Percentiles rank a stretch among this genome's conserved stretches.
phyloP scores from a whole-genome alignment of 2,329 filamentous ascomycete genomes.

The Aspergillus sergii region DNA sequence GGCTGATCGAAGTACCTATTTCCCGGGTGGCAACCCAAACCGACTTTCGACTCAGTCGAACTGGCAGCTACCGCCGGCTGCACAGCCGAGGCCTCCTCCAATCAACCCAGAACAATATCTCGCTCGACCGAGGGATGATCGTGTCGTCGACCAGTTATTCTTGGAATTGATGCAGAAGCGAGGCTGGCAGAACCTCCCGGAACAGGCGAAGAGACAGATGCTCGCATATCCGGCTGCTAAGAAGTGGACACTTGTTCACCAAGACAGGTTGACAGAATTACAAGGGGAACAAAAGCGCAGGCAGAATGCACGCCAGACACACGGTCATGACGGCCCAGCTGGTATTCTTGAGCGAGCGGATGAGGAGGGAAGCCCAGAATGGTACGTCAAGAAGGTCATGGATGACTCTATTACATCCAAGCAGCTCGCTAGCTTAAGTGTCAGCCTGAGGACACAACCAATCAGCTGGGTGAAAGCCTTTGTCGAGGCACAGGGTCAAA shows the following conservation, averaged over 20 bases:
- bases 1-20: constrained; percentile 35
- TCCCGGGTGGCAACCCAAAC: constrained; percentile 27
- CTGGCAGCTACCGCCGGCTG: constrained; percentile 29
- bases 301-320: constrained; percentile 70
- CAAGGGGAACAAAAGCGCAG: constrained; percentile 92
- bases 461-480: constrained; percentile 98
- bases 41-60: constrained; percentile 35
- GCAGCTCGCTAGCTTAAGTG: constrained; percentile 87
- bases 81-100: constrained; percentile 32
- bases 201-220: constrained; percentile 94
- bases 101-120: constrained; percentile 40
- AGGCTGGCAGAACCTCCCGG: constrained; percentile 95
- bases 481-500: constrained; percentile 95
- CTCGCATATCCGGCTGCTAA: constrained; percentile 89
- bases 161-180: constrained; percentile 93
- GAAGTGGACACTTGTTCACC: constrained; percentile 96
- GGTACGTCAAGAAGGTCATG: constrained; percentile 97
- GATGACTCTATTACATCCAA: constrained; percentile 92
- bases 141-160: constrained; percentile 87
- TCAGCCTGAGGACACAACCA: constrained; percentile 92
- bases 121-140: constrained; percentile 58
- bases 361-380: constrained; percentile 94
- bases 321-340: constrained; percentile 63
- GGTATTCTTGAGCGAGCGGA: constrained; percentile 79
- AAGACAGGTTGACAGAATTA: constrained; percentile 89